These are phyloP conservation scores for Pestalotiopsis sp. DNA, from an alignment of 2,329 filamentous ascomycete genomes.

Conservation along the genomic window DNA sequence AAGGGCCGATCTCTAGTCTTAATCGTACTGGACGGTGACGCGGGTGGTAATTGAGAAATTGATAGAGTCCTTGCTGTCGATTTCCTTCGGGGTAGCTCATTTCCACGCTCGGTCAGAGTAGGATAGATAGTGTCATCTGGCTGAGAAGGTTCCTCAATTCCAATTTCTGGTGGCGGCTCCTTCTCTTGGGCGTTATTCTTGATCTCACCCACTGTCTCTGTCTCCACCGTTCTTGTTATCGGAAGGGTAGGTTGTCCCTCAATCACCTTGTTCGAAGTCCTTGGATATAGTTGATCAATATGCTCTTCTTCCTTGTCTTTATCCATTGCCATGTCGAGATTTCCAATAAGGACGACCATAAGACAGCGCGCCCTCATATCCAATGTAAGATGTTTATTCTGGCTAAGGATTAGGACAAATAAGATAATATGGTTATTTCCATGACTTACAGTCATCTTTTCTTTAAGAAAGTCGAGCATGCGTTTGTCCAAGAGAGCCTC, in stretches of 20 bases:
- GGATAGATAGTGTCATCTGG: background rate
- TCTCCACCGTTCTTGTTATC: background rate
- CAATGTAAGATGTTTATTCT: slow-evolving; percentile 1
- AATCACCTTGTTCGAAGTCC: background rate
- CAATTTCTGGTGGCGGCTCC: background rate
- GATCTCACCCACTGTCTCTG: background rate
- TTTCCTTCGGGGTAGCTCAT: background rate
- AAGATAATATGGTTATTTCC: too few relatives aligned
- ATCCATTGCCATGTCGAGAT: background rate
- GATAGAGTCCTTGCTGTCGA: background rate
- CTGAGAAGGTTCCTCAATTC: slow-evolving; percentile 5
- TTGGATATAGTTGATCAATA: background rate
- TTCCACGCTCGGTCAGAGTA: background rate
- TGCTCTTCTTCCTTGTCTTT: background rate
- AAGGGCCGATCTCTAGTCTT: background rate
- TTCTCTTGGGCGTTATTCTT: background rate
- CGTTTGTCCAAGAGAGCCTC: slow-evolving; percentile 4
- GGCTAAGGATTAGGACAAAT: background rate
- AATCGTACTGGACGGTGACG: background rate
- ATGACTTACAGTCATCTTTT: slow-evolving; percentile 1
- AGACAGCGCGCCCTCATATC: slow-evolving; percentile 9
- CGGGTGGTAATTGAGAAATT: background rate
- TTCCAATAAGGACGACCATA: slow-evolving; percentile 6
- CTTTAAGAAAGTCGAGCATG: slow-evolving; percentile 7
- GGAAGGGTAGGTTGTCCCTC: background rate